Percentiles rank a stretch among this genome's conserved stretches.
Conservation (phyloP, 1,139 yeast species). For the Suhomyces coccinellae region DNA sequence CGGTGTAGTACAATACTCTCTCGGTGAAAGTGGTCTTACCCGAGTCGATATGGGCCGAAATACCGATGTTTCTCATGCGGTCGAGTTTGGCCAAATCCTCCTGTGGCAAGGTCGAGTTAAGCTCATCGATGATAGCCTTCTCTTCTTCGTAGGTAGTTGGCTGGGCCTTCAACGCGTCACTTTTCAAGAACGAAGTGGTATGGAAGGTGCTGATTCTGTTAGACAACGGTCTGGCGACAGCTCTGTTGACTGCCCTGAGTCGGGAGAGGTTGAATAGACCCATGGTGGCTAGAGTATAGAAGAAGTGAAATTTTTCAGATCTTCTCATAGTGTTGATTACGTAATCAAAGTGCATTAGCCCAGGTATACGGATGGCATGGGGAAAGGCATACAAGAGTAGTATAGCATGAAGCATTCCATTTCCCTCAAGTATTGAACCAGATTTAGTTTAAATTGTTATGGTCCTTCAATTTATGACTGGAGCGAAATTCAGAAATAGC, state of each 20-base stretch:
- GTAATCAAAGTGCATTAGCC: not conserved
- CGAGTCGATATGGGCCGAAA: slow-evolving; percentile 90
- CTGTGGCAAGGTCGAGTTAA: slow-evolving; percentile 53
- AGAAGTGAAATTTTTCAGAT: slow-evolving; percentile 7
- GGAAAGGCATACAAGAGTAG: too few relatives aligned
- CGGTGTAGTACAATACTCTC: slow-evolving; percentile 93
- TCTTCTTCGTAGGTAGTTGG: slow-evolving; percentile 68
- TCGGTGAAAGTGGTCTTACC: slow-evolving; percentile 92
- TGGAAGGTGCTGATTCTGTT: slow-evolving; percentile 6
- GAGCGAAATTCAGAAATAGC: too few relatives aligned
- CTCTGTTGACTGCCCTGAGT: slow-evolving; percentile 7
- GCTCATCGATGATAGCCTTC: slow-evolving; percentile 62
- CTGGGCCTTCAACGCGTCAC: slow-evolving; percentile 13
- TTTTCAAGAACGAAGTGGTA: slow-evolving; percentile 5
- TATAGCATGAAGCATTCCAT: too few relatives aligned
- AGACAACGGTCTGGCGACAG: slow-evolving; percentile 7
- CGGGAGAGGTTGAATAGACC: slow-evolving; percentile 9
- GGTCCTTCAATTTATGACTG: too few relatives aligned
- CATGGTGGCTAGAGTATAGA: slow-evolving; percentile 5
- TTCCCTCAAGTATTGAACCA: too few relatives aligned
- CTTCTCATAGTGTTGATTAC: not conserved
- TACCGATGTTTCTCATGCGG: slow-evolving; percentile 89
- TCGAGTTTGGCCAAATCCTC: slow-evolving; percentile 55
- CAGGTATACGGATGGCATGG: too few relatives aligned
- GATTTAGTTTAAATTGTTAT: too few relatives aligned